phyloP scores from a whole-genome alignment of 495 filamentous ascomycete genomes.

The Neurospora sp. region DNA sequence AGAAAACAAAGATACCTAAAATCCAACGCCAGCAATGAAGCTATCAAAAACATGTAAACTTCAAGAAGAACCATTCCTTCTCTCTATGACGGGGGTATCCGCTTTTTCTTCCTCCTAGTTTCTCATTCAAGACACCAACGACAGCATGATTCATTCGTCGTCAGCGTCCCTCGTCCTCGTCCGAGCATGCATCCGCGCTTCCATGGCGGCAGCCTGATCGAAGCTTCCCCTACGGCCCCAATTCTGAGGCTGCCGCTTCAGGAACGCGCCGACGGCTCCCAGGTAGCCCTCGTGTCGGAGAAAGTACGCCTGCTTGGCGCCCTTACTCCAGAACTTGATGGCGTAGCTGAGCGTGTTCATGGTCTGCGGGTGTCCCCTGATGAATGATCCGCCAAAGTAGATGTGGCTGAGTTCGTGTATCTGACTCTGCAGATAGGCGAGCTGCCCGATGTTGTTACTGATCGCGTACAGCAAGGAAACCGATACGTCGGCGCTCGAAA shows the following conservation, averaged over 20 bases:
- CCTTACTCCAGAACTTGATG: constrained; percentile 94
- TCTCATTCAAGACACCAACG: not conserved
- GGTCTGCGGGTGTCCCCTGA: constrained; percentile 89
- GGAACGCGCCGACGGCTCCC: constrained; percentile 90
- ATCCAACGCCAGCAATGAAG: not conserved
- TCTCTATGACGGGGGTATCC: not conserved
- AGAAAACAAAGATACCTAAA: not conserved
- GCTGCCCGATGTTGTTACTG: constrained; percentile 96
- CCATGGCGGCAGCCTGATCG: constrained; percentile 24
- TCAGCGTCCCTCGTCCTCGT: not conserved
- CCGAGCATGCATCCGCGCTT: constrained; percentile 5
- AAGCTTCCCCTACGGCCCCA: constrained; percentile 82
- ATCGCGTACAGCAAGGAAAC: constrained; percentile 67
- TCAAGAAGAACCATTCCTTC: not conserved
- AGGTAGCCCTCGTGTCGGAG: constrained; percentile 92
- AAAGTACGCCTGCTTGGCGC: constrained; percentile 91
- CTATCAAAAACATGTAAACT: not conserved
- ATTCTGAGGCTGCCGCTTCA: constrained; percentile 80
- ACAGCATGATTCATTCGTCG: not conserved
- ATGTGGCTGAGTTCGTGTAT: constrained; percentile 85
- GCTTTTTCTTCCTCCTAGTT: not conserved
- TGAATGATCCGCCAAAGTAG: constrained; percentile 96
- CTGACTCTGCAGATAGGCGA: constrained; percentile 88
- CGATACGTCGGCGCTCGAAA: constrained; percentile 40
- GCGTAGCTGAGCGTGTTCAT: constrained; percentile 95